phyloP scores from a whole-genome alignment of 306 rosid genomes.

The Glycine tomentella region DNA sequence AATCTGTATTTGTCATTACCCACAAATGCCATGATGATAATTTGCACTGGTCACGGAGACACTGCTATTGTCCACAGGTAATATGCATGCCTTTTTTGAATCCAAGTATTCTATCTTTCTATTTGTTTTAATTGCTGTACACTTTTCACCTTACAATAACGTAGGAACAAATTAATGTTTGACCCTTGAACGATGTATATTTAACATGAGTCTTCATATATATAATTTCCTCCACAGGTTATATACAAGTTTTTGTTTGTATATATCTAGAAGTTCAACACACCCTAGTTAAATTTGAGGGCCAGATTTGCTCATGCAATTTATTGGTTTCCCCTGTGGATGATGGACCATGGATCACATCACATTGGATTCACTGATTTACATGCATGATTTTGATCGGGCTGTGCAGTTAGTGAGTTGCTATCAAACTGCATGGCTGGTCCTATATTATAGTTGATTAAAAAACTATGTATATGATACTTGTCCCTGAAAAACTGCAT shows the following conservation, averaged over 20 bases:
- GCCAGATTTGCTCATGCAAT: slow-evolving; percentile 8
- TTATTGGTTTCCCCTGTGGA: background rate
- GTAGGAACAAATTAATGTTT: slow-evolving; percentile 6
- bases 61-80: slow-evolving; percentile 91
- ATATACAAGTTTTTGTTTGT: background rate
- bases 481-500: background rate
- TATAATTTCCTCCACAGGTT: slow-evolving; percentile 4
- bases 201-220: background rate
- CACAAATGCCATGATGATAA: slow-evolving; percentile 81
- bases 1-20: slow-evolving; percentile 69
- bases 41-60: slow-evolving; percentile 97
- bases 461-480: background rate
- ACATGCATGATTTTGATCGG: background rate
- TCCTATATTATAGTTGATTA: slow-evolving; percentile 10
- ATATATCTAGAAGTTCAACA: slow-evolving; percentile 20
- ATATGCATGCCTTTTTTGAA: slow-evolving; percentile 27
- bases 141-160: slow-evolving; percentile 4
- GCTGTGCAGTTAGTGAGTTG: background rate
- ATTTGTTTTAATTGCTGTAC: slow-evolving; percentile 15
- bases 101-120: slow-evolving; percentile 21
- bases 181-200: slow-evolving; percentile 17
- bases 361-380: slow-evolving; percentile 2
- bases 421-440: background rate
- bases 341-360: background rate
- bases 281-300: background rate